Base-by-base conservation (phyloP, 2,329 filamentous ascomycete genomes). In the Aspergillus sp. region DNA sequence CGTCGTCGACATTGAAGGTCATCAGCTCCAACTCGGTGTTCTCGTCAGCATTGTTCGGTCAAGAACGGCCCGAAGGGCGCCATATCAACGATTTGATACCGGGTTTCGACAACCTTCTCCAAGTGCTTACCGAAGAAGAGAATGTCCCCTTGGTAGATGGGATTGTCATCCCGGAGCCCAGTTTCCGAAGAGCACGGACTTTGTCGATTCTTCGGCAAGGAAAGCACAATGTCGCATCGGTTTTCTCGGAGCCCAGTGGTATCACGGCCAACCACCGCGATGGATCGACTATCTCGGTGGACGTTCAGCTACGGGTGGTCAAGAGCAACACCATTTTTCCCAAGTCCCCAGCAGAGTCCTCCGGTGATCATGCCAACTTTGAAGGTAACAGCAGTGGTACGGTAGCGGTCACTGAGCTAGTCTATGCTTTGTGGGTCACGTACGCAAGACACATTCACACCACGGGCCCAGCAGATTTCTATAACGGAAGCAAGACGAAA, bases 81-180 rank as follows among this genome's bases (percentile, higher is more conserved):
- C 80, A 84, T 21, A 88, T 99, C 62, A 89, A 83, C 55, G 83
- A 89, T 23, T 76, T 99, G 31, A 87, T 99, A 23, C 92, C 93
- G 0, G 84, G 87, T 42, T 97, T 99, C 65, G 90, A 95, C 71
- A 87, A 86, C 58, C 86, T 96, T 42, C 76, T 99, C 46, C 80
- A 85, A 40, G 85, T 95, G 23, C 78, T 99, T 63, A 90, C 85
- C 4, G 88, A 96, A 50, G 91, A 97, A 67, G 92, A 99, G 62
- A 86, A 89, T 38, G 81, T 97, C 47, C 81, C 86, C 47, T 78
- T 97, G 21, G 82, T 88, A 10, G 94, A 99, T 70, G 94, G 94
- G n/a, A 92, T 97, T 64, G 92, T 99, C 14, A 88, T 99, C 51
- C 92, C 94, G 1, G 94, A 99, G 70, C 92, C 97, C 68, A 95